Conservation (phyloP, 2,329 filamentous ascomycete genomes). For the Cryphonectria japonica region DNA sequence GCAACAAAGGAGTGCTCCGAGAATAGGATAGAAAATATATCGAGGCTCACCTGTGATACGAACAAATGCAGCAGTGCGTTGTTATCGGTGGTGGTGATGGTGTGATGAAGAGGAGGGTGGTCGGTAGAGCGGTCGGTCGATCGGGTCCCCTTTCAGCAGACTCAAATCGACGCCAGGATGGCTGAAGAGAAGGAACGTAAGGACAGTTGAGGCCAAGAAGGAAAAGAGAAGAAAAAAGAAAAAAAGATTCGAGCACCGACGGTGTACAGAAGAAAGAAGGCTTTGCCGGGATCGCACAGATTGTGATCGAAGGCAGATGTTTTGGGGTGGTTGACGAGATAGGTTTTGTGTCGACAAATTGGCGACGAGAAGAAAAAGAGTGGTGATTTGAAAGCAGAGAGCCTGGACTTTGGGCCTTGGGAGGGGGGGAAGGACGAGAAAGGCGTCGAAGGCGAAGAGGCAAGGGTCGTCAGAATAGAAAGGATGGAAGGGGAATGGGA, state of each 20-base stretch:
- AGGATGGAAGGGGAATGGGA: constrained; percentile 1
- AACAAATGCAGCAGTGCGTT: constrained; percentile 17
- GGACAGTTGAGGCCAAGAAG: constrained; percentile 6
- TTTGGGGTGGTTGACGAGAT: background rate
- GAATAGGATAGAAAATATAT: background rate
- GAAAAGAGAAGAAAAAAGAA: constrained; percentile 1
- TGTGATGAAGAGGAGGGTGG: background rate
- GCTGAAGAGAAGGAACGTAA: constrained; percentile 16
- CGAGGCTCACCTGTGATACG: constrained; percentile 20
- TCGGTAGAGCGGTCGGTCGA: constrained; percentile 13
- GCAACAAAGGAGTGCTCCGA: background rate
- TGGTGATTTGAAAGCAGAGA: constrained; percentile 22
- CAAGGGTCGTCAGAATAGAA: constrained; percentile 3
- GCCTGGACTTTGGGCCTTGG: constrained; percentile 15
- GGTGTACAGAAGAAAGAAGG: constrained; percentile 23
- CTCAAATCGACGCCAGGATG: constrained; percentile 25
- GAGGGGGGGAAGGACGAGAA: background rate
- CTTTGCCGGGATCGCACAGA: constrained; percentile 24
- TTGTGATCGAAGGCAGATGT: constrained; percentile 11
- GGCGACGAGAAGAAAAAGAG: constrained; percentile 14
- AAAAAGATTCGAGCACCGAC: constrained; percentile 18
- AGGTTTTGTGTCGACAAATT: constrained; percentile 4
- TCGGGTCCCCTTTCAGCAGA: constrained; percentile 16
- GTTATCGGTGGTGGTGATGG: constrained; percentile 11
- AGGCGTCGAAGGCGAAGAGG: constrained; percentile 7